Evolutionary conservation across 257 asterid species (phyloP), one percentile per base, ranked within the genome.

Genomic region (Salvia hispanica): DNA sequence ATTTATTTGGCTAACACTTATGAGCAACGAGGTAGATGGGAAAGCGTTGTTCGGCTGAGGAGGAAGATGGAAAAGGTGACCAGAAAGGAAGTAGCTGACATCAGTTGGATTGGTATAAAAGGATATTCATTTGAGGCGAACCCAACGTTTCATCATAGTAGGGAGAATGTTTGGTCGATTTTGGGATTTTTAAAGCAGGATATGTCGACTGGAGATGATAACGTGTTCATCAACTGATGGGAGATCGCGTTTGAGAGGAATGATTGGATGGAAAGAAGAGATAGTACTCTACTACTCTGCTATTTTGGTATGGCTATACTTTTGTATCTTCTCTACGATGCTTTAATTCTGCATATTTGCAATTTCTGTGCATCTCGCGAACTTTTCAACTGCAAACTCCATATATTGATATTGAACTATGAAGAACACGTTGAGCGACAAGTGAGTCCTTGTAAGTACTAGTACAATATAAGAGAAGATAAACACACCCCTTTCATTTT

Each of bases 11-110:
- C 87, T 2, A 62, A 80, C 58, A 76, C 62, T 15, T 89, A 81
- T 10, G 90, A 81, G 75, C 69, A 56, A 39, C 72, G 64, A 43
- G 88, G 87, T 40, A 84, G 79, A 77, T 89, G 96, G 96, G 96
- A 89, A 67, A 80, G 90, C 64, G 76, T 85, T 12, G 88, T 89
- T 72, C 84, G 92, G 66, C 85, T 83, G 54, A 83, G 70, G 77
- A 84, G 70, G 67, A 63, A 70, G 71, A 80, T 85, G 82, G 77
- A 56, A 42, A 81, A 72, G 72, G 71, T 75, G 53, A 40, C 43
- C 3, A 64, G 45, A 43, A 71, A 46, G 72, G 67, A 77, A 61
- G 66, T 61, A 48, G 75, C 45, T 51, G 84, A 80, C 36, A 73
- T 77, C 76, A 84, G 95, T 80, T 80, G 78, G 84, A 76, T 86